phyloP scores from a whole-genome alignment of 2,329 filamentous ascomycete species.

The Magnaporthiopsis rhizophila region DNA sequence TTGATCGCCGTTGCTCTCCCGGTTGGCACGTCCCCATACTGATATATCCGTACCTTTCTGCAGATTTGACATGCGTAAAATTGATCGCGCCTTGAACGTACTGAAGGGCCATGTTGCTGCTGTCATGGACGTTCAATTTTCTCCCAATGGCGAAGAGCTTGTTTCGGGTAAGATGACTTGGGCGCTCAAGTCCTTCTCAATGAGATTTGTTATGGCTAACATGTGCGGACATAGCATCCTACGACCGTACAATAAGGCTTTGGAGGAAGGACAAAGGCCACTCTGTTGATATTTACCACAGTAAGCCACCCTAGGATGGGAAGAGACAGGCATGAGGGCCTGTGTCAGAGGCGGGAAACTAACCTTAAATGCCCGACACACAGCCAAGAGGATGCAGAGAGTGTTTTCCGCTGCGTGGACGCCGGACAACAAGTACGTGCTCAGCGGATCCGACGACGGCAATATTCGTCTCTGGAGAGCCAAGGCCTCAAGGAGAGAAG shows the following conservation, averaged over 20 bases:
- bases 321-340: not conserved
- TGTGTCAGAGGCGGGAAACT: conserved; percentile 37
- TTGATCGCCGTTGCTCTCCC: not conserved
- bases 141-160: conserved; percentile 87
- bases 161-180: conserved; percentile 55
- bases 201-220: conserved; percentile 3
- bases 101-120: conserved; percentile 83
- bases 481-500: conserved; percentile 73
- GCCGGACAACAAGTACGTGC: conserved; percentile 79
- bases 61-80: conserved; percentile 82
- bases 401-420: conserved; percentile 52
- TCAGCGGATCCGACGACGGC: conserved; percentile 89
- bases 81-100: conserved; percentile 80
- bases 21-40: not conserved
- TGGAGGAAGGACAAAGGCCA: conserved; percentile 77
- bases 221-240: conserved; percentile 24
- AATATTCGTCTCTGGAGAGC: conserved; percentile 82
- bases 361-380: conserved; percentile 63
- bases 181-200: not conserved
- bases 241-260: conserved; percentile 78
- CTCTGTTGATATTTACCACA: conserved; percentile 91
- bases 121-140: conserved; percentile 95
- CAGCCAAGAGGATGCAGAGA: conserved; percentile 85
- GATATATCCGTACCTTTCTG: not conserved
- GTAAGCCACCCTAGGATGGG: not conserved